A percentile compares a stretch with the other conserved stretches of the same genome.
These are phyloP conservation scores for Colletotrichum aenigma DNA, from an alignment of 2,329 filamentous ascomycete genomes.

Conservation along the genomic window DNA sequence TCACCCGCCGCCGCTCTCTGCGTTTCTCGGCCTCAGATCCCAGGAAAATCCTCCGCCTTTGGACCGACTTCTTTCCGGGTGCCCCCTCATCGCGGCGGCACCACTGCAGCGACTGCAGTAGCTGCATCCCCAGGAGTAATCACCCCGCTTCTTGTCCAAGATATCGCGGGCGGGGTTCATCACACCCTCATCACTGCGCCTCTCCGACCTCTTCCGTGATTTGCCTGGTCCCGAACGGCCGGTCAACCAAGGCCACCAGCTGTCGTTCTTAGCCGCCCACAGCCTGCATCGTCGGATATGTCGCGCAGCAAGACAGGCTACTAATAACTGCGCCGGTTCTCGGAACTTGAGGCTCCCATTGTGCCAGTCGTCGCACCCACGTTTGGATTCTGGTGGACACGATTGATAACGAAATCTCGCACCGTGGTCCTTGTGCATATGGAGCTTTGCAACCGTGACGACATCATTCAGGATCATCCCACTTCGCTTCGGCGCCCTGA, in stretches of 20 bases:
- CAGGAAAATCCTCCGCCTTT: slow-evolving; percentile 16
- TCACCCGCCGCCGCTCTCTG: slow-evolving; percentile 5
- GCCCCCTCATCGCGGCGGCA: slow-evolving; percentile 4
- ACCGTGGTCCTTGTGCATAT: slow-evolving; percentile 13
- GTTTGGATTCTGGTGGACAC: slow-evolving; percentile 14
- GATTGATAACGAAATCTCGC: slow-evolving; percentile 16
- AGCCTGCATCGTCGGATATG: not conserved
- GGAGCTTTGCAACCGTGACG: not conserved
- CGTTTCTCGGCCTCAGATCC: slow-evolving; percentile 7
- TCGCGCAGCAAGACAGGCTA: not conserved
- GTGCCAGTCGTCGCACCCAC: slow-evolving; percentile 15
- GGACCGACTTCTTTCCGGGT: slow-evolving; percentile 11
- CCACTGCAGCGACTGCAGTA: slow-evolving; percentile 13
- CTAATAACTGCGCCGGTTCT: not conserved
- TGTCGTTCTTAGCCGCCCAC: not conserved
- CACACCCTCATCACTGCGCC: slow-evolving; percentile 10
- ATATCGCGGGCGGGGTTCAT: slow-evolving; percentile 16
- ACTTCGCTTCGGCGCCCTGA: slow-evolving; percentile 8
- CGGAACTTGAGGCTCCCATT: slow-evolving; percentile 6
- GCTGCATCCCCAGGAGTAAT: not conserved
- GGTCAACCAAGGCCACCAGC: not conserved
- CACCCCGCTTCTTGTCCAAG: slow-evolving; percentile 19
- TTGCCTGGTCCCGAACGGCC: slow-evolving; percentile 7
- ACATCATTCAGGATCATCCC: slow-evolving; percentile 16
- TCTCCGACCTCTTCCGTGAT: slow-evolving; percentile 17